phyloP scores from a whole-genome alignment of 805 yeast species.

The Ogataea zsoltii region DNA sequence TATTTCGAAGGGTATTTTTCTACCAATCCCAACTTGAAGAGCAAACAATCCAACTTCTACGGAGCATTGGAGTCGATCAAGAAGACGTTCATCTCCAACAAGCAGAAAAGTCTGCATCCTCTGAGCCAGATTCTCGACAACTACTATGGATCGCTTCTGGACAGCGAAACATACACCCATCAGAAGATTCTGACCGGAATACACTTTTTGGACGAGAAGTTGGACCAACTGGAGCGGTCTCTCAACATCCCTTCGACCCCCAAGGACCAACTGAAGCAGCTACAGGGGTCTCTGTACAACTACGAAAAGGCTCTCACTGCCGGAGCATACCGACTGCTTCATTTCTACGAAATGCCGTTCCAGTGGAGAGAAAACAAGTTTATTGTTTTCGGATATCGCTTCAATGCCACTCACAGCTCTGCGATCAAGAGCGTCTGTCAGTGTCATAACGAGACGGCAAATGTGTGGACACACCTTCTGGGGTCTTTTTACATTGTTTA shows the following conservation, averaged over 20 bases:
- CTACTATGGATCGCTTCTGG: conserved; percentile 27
- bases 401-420: conserved; percentile 60
- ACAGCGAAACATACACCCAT: conserved; percentile 22
- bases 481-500: conserved; percentile 65
- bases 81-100: conserved; percentile 23
- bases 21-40: conserved; percentile 18
- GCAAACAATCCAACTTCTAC: conserved; percentile 25
- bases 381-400: conserved; percentile 83
- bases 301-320: conserved; percentile 46
- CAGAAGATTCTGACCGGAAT: conserved; percentile 37
- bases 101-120: conserved; percentile 30
- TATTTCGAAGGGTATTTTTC: conserved; percentile 30
- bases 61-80: conserved; percentile 26
- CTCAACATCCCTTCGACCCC: conserved; percentile 33
- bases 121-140: conserved; percentile 32
- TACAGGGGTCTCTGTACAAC: conserved; percentile 43
- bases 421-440: conserved; percentile 62
- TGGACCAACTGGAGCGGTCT: conserved; percentile 39
- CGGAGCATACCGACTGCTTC: conserved; percentile 53
- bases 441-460: conserved; percentile 84
- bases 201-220: conserved; percentile 41
- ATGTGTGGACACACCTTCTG: conserved; percentile 88
- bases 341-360: conserved; percentile 84
- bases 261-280: conserved; percentile 27
- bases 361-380: conserved; percentile 93